phyloP scores from a whole-genome alignment of 306 rosid species.

The Oxytropis ochrocephala region DNA sequence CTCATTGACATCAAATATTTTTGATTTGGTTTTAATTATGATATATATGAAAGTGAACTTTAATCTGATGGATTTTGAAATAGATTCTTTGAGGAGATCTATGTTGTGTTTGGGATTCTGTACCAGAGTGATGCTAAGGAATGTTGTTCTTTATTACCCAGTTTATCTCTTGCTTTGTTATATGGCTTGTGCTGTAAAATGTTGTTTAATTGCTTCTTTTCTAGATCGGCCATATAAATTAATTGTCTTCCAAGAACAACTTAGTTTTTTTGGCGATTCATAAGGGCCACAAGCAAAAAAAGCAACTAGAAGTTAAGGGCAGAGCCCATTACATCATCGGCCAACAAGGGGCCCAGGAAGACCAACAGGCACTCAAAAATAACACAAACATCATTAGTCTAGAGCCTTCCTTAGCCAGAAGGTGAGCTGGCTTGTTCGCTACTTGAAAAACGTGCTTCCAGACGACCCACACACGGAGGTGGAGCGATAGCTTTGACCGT shows the following conservation, averaged over 20 bases:
- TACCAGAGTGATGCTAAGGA: neutral
- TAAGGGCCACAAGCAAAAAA: no score
- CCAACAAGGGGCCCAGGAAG: no score
- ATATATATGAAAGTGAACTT: neutral
- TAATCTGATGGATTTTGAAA: neutral
- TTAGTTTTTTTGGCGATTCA: neutral
- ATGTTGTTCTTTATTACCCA: neutral
- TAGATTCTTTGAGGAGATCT: neutral
- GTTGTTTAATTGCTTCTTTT: neutral
- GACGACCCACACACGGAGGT: no score
- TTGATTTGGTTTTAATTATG: neutral
- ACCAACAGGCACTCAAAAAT: no score
- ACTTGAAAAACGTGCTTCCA: no score
- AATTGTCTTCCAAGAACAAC: neutral
- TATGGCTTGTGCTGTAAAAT: neutral
- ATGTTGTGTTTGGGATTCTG: neutral
- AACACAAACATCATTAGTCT: no score
- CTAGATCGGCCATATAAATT: neutral
- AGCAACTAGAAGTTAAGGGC: no score
- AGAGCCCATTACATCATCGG: no score
- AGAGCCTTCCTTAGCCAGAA: no score
- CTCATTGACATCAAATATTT: neutral
- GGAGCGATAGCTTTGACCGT: no score
- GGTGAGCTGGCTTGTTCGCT: no score
- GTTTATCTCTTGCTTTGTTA: neutral